Evolutionary conservation across 768 basidiomycete species (phyloP), one percentile per base, ranked within the genome.

Genomic region (Trametes gibbosa): DNA sequence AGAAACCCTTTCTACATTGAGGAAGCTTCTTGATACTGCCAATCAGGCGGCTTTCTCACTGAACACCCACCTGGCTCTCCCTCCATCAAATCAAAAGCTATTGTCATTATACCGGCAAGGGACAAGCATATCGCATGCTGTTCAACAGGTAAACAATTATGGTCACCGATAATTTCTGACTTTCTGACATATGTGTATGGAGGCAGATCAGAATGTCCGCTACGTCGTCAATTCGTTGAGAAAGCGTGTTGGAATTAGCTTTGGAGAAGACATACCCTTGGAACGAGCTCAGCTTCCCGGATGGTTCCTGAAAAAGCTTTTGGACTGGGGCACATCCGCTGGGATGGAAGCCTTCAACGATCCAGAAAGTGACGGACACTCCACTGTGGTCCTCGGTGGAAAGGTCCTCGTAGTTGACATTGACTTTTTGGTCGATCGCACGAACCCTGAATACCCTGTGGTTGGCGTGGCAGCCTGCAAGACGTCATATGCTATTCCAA

Each of bases 371-470:
- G 76, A 77, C 37, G 81, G 79, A 16, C 74, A 75, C 24, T 74
- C 80, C 40, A 85, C 80, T 0, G 73, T 90, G 39, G 79, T 86
- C 19, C 79, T 91, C 37, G 90, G 84, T 3, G 90, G 90, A 1
- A 90, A 90, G 69, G 84, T 90, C n/a, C 74, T 92, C 10, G 89
- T 92, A 34, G 73, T 92, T 53, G 90, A 92, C 68, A 78, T 91
- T 58, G 86, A 89, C 64, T 81, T 92, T 62, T 67, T 75, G 14
- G 70, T 85, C 57, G 74, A 81, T 59, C 74, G 70, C 23, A 68
- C 69, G 12, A 69, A 79, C 45, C 68, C 74, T 0, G 62, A 67
- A 16, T 67, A 68, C 19, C 78, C 81, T 4, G 69, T 59, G 13
- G 65, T 85, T 24, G 72, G 70, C 21, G 79, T 85, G 23, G 78